A percentile compares a stretch with the other conserved stretches of the same genome.
Evolutionary conservation across 768 basidiomycete genomes (phyloP).

Genomic region (Boletus bicolor): DNA sequence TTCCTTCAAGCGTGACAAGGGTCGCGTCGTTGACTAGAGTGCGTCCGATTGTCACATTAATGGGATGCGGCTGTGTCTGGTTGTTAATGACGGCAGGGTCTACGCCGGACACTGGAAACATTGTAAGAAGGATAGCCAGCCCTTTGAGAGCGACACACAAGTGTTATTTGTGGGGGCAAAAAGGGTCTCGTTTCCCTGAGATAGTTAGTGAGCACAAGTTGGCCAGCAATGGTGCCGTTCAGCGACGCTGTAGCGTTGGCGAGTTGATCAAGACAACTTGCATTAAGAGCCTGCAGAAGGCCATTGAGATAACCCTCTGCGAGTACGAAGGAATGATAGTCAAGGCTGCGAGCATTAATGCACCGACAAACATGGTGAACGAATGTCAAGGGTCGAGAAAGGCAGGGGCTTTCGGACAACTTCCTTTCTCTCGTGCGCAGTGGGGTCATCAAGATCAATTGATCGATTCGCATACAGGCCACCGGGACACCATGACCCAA

Average conservation of each 20-base stretch:
- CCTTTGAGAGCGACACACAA: constrained; percentile 35
- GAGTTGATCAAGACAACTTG: constrained; percentile 41
- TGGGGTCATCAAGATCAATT: neutral
- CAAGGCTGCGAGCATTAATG: constrained; percentile 9
- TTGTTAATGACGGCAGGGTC: constrained; percentile 23
- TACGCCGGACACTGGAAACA: constrained; percentile 3
- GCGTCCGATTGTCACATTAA: constrained; percentile 57
- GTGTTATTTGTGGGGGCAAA: constrained; percentile 60
- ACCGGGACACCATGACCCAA: neutral
- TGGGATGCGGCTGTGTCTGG: constrained; percentile 42
- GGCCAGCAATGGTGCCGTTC: constrained; percentile 43
- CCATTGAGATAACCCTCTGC: constrained; percentile 33
- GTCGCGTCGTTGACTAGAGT: constrained; percentile 53
- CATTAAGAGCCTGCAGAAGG: constrained; percentile 38
- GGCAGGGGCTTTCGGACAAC: neutral
- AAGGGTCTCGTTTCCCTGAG: constrained; percentile 45
- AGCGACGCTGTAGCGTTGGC: constrained; percentile 38
- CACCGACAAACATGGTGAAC: constrained; percentile 19
- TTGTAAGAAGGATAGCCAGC: constrained; percentile 2
- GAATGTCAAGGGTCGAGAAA: neutral
- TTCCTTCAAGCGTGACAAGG: constrained; percentile 54
- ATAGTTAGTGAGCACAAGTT: constrained; percentile 42
- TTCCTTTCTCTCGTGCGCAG: constrained; percentile 17
- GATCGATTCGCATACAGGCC: neutral
- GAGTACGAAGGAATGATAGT: constrained; percentile 26